These are phyloP conservation scores for Lactarius pseudohatsudake DNA, from an alignment of 768 basidiomycete species.

Conservation along the genomic window DNA sequence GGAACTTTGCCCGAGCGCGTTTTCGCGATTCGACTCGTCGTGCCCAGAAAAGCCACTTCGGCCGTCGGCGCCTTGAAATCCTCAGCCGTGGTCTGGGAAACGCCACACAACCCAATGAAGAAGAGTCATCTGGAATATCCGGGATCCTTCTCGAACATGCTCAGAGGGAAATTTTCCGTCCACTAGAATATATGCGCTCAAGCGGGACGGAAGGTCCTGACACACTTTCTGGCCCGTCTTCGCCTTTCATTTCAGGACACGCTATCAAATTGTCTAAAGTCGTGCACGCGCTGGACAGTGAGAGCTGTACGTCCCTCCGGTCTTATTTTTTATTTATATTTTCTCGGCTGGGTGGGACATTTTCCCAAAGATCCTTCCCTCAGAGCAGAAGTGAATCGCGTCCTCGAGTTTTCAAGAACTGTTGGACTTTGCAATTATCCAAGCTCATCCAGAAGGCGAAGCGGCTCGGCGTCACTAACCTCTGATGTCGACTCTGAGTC, in stretches of 20 bases:
- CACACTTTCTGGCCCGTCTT: not conserved
- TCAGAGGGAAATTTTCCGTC: constrained; percentile 14
- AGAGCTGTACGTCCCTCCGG: constrained; percentile 8
- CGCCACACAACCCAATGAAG: not conserved
- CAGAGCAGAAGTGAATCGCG: constrained; percentile 17
- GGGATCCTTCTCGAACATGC: constrained; percentile 21
- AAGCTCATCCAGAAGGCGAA: not conserved
- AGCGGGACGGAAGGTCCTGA: not conserved
- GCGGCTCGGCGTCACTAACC: not conserved
- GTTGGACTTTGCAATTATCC: constrained; percentile 24
- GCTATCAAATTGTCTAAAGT: not conserved
- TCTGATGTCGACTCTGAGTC: constrained; percentile 1
- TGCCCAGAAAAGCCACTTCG: constrained; percentile 28
- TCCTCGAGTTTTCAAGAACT: constrained; percentile 24
- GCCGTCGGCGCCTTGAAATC: constrained; percentile 26
- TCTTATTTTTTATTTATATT: not conserved
- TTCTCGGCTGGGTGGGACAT: not conserved
- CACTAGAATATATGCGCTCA: not conserved
- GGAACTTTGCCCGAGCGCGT: constrained; percentile 27
- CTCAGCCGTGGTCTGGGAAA: constrained; percentile 21
- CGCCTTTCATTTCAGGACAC: not conserved
- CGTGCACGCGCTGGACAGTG: not conserved
- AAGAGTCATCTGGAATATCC: constrained; percentile 2
- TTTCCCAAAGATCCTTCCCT: constrained; percentile 14
- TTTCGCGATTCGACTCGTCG: constrained; percentile 26